A percentile compares a stretch with the other conserved stretches of the same genome.
Evolutionary conservation across 1,284 basidiomycete genomes (phyloP).

Genomic region (Trichosporon coremiiforme): DNA sequence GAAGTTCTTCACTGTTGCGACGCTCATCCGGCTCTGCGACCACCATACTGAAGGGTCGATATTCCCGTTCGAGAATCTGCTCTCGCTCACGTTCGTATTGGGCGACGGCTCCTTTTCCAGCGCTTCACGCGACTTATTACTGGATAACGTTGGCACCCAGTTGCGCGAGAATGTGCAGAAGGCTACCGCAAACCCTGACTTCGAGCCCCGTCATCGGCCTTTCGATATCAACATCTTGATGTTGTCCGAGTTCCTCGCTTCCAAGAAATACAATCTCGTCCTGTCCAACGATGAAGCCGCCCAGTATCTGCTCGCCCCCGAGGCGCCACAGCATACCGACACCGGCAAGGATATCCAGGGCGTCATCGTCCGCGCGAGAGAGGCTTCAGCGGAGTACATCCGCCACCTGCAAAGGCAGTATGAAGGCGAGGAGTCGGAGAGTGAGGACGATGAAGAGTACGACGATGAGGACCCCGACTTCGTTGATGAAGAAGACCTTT

Average conservation of each 20-base stretch:
- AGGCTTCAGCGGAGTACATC: not conserved
- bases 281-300: not conserved
- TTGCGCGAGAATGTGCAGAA: not conserved
- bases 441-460: not conserved
- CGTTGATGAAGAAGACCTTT: no score
- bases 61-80: not conserved
- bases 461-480: not conserved
- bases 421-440: not conserved
- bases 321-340: not conserved
- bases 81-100: not conserved
- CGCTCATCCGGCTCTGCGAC: not conserved
- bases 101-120: not conserved
- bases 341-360: not conserved
- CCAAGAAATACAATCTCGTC: not conserved
- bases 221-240: not conserved
- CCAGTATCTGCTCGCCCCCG: not conserved
- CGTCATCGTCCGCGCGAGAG: not conserved
- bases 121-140: not conserved
- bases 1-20: not conserved
- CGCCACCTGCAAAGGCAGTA: not conserved
- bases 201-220: not conserved
- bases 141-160: not conserved
- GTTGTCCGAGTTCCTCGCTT: not conserved
- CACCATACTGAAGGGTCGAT: not conserved
- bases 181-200: not conserved